Percentiles rank a stretch among this genome's conserved stretches.
phyloP scores from a whole-genome alignment of 345 rosid genomes.

The Psidium friedrichsthalianum region DNA sequence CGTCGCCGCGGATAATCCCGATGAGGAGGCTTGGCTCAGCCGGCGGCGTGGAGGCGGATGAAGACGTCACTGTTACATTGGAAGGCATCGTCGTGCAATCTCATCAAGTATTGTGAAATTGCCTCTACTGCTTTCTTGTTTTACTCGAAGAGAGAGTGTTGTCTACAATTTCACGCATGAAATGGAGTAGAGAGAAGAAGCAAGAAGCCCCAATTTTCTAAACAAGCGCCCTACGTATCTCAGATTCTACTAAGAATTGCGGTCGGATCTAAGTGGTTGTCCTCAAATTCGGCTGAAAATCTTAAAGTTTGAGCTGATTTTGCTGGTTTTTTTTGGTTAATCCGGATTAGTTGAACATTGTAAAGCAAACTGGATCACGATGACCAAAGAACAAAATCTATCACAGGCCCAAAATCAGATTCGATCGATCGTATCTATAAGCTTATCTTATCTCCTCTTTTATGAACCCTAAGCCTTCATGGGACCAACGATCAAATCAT shows the following conservation, averaged over 20 bases:
- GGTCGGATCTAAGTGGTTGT: neutral
- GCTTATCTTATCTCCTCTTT: neutral
- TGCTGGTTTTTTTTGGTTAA: neutral
- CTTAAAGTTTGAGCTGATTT: neutral
- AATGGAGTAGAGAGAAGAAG: neutral
- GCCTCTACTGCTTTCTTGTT: neutral
- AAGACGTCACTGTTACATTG: neutral
- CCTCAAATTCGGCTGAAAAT: neutral
- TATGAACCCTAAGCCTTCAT: neutral
- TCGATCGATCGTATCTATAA: neutral
- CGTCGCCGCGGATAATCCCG: constrained; percentile 1
- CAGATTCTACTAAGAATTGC: neutral
- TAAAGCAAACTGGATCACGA: neutral
- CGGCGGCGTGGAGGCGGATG: neutral
- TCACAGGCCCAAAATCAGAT: neutral
- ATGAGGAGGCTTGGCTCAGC: neutral
- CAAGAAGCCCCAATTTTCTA: neutral
- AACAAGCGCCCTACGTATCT: neutral
- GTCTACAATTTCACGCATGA: neutral
- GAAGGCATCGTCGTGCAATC: neutral
- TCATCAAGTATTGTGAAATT: neutral
- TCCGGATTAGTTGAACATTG: neutral
- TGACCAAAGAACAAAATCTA: neutral
- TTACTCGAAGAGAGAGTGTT: neutral
- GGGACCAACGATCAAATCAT: neutral